These are phyloP conservation scores for Skeletonema potamos DNA, from an alignment of 108 stramenopile genomes.

Conservation along the genomic window DNA sequence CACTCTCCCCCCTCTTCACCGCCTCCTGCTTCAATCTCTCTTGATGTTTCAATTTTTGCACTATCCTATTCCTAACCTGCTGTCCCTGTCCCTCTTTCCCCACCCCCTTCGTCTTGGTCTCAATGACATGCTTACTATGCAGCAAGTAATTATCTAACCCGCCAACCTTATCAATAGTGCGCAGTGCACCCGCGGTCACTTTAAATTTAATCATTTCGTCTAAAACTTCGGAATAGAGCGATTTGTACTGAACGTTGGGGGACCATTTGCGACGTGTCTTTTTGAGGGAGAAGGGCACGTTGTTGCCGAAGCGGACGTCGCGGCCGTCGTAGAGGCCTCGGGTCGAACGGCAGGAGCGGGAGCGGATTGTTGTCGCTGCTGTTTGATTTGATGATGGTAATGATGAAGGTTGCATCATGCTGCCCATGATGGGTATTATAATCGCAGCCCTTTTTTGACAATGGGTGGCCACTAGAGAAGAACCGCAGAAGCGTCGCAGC, in stretches of 20 bases:
- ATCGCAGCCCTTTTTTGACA: no score
- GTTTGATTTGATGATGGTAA: not conserved
- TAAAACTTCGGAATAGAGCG: conserved; percentile 76
- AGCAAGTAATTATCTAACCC: conserved; percentile 86
- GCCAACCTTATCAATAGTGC: conserved; percentile 81
- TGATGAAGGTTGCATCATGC: no score
- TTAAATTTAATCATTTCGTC: conserved; percentile 86
- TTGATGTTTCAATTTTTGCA: conserved; percentile 36
- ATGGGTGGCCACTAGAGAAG: no score
- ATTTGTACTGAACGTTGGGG: conserved; percentile 75
- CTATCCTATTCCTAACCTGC: conserved; percentile 24
- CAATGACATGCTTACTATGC: conserved; percentile 54
- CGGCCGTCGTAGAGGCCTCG: conserved; percentile 85
- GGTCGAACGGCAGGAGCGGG: conserved; percentile 71
- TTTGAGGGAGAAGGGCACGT: conserved; percentile 72
- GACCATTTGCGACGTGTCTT: conserved; percentile 79
- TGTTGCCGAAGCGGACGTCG: conserved; percentile 80
- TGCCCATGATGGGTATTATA: no score
- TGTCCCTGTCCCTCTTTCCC: conserved; percentile 7
- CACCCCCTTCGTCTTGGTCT: conserved; percentile 14
- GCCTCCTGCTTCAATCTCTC: conserved; percentile 35
- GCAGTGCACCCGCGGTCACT: conserved; percentile 71
- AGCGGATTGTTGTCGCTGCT: conserved; percentile 20
- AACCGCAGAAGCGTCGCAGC: no score
- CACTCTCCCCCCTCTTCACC: conserved; percentile 27